phyloP scores from a whole-genome alignment of 2,329 filamentous ascomycete genomes.

The Diplodia sapinea region DNA sequence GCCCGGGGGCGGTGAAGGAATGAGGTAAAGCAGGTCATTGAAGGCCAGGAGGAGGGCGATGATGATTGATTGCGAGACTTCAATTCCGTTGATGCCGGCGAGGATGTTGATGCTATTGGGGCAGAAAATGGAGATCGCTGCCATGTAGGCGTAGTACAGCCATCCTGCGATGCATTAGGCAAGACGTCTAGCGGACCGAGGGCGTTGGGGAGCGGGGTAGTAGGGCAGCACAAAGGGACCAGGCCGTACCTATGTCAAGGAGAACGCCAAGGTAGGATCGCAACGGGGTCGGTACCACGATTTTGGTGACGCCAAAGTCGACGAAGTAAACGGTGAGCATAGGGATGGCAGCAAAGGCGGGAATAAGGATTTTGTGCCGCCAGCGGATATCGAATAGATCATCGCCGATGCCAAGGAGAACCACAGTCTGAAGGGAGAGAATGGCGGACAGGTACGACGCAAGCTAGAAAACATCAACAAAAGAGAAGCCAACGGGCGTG shows the following conservation, averaged over 20 bases:
- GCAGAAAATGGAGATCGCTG: conserved; percentile 92
- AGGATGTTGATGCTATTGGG: conserved; percentile 99
- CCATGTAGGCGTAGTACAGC: conserved; percentile 95
- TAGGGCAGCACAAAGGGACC: neutral
- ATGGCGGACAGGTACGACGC: conserved; percentile 94
- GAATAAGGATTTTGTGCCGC: conserved; percentile 98
- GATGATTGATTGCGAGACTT: conserved; percentile 91
- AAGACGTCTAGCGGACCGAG: neutral
- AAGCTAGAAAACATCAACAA: conserved; percentile 61
- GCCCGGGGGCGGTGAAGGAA: conserved; percentile 62
- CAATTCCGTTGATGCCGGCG: conserved; percentile 98
- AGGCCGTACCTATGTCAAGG: conserved; percentile 69
- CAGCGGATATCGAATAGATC: conserved; percentile 98
- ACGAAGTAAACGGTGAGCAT: conserved; percentile 97
- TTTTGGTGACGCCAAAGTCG: conserved; percentile 95
- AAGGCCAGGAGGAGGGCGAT: conserved; percentile 81
- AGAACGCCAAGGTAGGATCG: conserved; percentile 84
- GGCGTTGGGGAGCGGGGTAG: neutral
- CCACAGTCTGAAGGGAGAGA: conserved; percentile 87
- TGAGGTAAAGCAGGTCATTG: conserved; percentile 88
- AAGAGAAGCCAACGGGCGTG: neutral
- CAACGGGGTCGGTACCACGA: conserved; percentile 86
- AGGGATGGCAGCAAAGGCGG: conserved; percentile 89
- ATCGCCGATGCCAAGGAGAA: conserved; percentile 90
- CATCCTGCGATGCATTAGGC: conserved; percentile 44